Percentiles rank a stretch among this genome's conserved stretches.
phyloP scores from a whole-genome alignment of 2,329 filamentous ascomycete genomes.

The Ascomycota sp. region DNA sequence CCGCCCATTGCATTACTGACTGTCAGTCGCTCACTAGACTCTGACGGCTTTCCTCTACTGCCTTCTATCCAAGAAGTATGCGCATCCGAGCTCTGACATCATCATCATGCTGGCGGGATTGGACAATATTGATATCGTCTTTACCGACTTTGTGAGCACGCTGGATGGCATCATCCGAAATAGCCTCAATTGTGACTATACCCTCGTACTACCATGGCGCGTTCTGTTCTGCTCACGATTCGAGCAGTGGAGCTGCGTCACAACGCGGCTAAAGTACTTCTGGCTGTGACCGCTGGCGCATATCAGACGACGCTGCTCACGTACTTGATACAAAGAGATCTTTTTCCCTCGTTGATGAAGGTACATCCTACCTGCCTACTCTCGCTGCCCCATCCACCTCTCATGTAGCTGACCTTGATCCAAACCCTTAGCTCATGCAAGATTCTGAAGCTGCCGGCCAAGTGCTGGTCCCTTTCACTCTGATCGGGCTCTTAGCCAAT shows the following conservation, averaged over 20 bases:
- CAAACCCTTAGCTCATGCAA: conserved; percentile 61
- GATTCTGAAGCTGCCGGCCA: conserved; percentile 46
- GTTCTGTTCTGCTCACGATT: background rate
- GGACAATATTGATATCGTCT: conserved; percentile 67
- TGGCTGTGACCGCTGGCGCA: conserved; percentile 77
- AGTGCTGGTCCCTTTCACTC: conserved; percentile 55
- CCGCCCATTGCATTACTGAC: no score
- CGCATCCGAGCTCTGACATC: conserved; percentile 86
- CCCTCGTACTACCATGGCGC: background rate
- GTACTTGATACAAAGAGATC: conserved; percentile 84
- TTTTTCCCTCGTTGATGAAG: conserved; percentile 92
- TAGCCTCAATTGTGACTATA: conserved; percentile 40
- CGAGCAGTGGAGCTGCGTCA: conserved; percentile 49
- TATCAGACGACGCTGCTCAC: conserved; percentile 89
- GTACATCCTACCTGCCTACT: conserved; percentile 19
- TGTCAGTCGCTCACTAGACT: no score
- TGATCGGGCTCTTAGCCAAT: conserved; percentile 77
- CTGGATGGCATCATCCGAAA: conserved; percentile 69
- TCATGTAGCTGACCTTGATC: no score
- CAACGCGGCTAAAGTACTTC: conserved; percentile 61
- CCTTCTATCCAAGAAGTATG: conserved; percentile 74
- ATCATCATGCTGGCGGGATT: conserved; percentile 79
- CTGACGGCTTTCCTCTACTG: conserved; percentile 71
- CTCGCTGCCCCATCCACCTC: background rate
- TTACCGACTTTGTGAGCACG: conserved; percentile 70